These are phyloP conservation scores for Capillidium heterosporum DNA, from an alignment of 371 early-diverging fungal genomes.

Conservation along the genomic window DNA sequence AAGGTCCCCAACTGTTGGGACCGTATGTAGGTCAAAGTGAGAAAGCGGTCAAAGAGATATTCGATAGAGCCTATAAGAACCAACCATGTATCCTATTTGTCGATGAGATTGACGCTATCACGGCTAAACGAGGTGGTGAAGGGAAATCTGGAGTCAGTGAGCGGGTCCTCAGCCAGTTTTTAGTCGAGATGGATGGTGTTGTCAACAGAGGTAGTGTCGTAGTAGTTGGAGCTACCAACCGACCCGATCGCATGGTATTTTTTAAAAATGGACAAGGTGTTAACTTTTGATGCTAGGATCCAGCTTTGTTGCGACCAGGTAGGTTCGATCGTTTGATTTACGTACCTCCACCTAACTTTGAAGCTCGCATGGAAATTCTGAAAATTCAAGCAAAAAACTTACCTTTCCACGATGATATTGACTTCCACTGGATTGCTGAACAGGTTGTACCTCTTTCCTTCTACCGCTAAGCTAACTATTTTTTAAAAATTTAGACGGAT, in stretches of 20 bases:
- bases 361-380: slow-evolving; percentile 67
- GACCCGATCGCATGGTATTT: slow-evolving; percentile 86
- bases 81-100: slow-evolving; percentile 95
- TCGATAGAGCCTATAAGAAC: slow-evolving; percentile 82
- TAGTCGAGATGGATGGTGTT: slow-evolving; percentile 93
- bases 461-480: slow-evolving; percentile 1
- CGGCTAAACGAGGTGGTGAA: slow-evolving; percentile 53
- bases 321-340: slow-evolving; percentile 90
- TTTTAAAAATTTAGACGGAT: slow-evolving; percentile 31
- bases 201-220: slow-evolving; percentile 86
- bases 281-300: slow-evolving; percentile 34
- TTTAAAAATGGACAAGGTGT: background rate
- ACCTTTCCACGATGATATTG: slow-evolving; percentile 34
- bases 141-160: slow-evolving; percentile 68
- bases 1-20: slow-evolving; percentile 94
- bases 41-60: slow-evolving; percentile 88
- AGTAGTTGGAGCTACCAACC: slow-evolving; percentile 97
- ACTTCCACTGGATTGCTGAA: slow-evolving; percentile 31
- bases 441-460: slow-evolving; percentile 17
- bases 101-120: slow-evolving; percentile 96
- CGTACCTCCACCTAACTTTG: slow-evolving; percentile 74
- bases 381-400: slow-evolving; percentile 49
- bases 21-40: slow-evolving; percentile 98
- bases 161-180: slow-evolving; percentile 80
- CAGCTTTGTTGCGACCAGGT: slow-evolving; percentile 88